These are phyloP conservation scores for Populus hybrid DNA, from an alignment of 441 rosid genomes.

Conservation along the genomic window DNA sequence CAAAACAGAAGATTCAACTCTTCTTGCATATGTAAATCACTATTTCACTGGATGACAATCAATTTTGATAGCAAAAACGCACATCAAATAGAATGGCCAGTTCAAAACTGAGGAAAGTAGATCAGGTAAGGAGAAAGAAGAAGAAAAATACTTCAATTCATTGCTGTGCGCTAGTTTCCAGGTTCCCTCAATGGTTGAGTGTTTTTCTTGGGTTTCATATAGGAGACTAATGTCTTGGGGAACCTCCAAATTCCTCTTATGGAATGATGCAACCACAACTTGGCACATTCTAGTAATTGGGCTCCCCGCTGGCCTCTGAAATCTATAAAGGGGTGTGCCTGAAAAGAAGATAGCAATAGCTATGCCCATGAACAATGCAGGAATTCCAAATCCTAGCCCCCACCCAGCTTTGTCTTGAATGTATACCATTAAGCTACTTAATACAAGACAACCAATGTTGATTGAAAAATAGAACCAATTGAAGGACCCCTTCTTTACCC, in stretches of 20 bases:
- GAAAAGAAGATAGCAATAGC: constrained; percentile 77
- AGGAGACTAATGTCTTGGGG: constrained; percentile 60
- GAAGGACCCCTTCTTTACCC: constrained; percentile 8
- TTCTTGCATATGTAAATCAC: neutral
- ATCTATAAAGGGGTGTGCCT: constrained; percentile 81
- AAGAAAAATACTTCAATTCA: constrained; percentile 46
- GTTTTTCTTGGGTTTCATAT: constrained; percentile 61
- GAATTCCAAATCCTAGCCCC: constrained; percentile 91
- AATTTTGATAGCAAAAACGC: neutral
- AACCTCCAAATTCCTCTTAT: constrained; percentile 47
- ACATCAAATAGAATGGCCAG: neutral
- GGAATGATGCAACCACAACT: constrained; percentile 71
- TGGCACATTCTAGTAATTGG: constrained; percentile 78
- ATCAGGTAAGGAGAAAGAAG: neutral
- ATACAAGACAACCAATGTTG: constrained; percentile 75
- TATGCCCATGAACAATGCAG: constrained; percentile 75
- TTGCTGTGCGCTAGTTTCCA: constrained; percentile 67
- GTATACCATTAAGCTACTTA: constrained; percentile 73
- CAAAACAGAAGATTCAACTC: neutral
- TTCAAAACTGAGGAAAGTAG: constrained; percentile 1
- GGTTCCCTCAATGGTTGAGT: constrained; percentile 67
- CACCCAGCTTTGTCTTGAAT: constrained; percentile 87
- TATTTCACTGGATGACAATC: neutral
- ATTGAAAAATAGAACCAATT: constrained; percentile 90
- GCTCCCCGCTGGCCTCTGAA: constrained; percentile 86